Percentiles rank a stretch among this genome's conserved stretches.
phyloP scores from a whole-genome alignment of 2,329 filamentous ascomycete genomes.

The Fusarium cyanostomum region DNA sequence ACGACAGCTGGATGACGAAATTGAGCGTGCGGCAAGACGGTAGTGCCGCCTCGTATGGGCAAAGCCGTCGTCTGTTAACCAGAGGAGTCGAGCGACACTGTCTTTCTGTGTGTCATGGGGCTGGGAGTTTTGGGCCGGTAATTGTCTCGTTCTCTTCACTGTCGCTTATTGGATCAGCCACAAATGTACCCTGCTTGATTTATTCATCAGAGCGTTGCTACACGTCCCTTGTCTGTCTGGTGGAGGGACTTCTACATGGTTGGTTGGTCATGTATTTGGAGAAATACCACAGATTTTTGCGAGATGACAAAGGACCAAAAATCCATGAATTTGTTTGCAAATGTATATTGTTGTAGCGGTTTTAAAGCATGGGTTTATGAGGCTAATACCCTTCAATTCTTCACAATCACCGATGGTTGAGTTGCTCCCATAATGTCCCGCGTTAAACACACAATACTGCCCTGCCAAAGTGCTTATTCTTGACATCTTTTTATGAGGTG shows the following conservation, averaged over 20 bases:
- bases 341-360: conserved; percentile 11
- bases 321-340: not conserved
- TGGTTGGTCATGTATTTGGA: conserved; percentile 19
- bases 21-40: conserved; percentile 55
- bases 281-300: conserved; percentile 32
- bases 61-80: conserved; percentile 9
- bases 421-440: too few species aligned
- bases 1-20: conserved; percentile 64
- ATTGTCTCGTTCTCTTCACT: conserved; percentile 17
- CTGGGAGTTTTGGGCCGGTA: conserved; percentile 40
- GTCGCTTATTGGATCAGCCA: conserved; percentile 14
- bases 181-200: conserved; percentile 24
- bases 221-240: conserved; percentile 1
- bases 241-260: conserved; percentile 1
- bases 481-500: not conserved
- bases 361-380: conserved; percentile 1
- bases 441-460: too few species aligned
- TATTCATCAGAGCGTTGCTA: conserved; percentile 24
- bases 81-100: conserved; percentile 6
- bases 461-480: too few species aligned
- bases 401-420: not conserved
- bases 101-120: conserved; percentile 28
- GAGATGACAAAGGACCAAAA: conserved; percentile 8
- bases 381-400: not conserved
- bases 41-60: conserved; percentile 26